Percentiles rank a stretch among this genome's conserved stretches.
phyloP scores from a whole-genome alignment of 176 grass and related monocot species.

The Calamus simplicifolius region DNA sequence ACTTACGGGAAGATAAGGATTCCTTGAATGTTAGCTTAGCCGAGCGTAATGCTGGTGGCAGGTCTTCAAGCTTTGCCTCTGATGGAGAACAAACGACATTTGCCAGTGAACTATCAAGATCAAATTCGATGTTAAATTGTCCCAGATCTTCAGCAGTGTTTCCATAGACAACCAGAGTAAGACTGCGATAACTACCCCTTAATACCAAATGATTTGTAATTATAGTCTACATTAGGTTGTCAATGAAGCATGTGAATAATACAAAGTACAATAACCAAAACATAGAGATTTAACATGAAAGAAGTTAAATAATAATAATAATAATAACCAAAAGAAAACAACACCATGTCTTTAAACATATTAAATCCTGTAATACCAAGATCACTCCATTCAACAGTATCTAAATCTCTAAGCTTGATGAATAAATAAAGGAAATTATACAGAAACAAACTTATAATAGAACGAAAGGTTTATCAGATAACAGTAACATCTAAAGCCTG shows the following conservation, averaged over 20 bases:
- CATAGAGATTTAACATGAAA: too few relatives aligned
- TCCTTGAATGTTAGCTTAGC: slow-evolving; percentile 66
- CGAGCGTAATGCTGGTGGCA: slow-evolving; percentile 68
- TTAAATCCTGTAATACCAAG: too few relatives aligned
- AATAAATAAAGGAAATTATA: too few relatives aligned
- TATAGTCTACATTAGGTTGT: slow-evolving; percentile 58
- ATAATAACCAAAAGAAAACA: neutral
- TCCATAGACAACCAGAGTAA: slow-evolving; percentile 92
- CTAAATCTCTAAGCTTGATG: too few relatives aligned
- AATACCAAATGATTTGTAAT: slow-evolving; percentile 91
- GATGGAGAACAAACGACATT: slow-evolving; percentile 89
- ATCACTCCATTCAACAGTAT: too few relatives aligned
- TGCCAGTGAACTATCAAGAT: slow-evolving; percentile 69
- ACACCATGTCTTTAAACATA: neutral
- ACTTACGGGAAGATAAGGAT: slow-evolving; percentile 58
- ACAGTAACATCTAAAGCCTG: too few relatives aligned
- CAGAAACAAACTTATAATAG: too few relatives aligned
- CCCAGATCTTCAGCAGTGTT: slow-evolving; percentile 98
- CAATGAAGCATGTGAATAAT: slow-evolving; percentile 18
- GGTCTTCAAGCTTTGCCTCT: slow-evolving; percentile 86
- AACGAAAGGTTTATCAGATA: too few relatives aligned
- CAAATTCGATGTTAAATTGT: slow-evolving; percentile 96
- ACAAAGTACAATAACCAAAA: too few relatives aligned
- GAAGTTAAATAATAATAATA: too few relatives aligned
- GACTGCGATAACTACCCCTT: slow-evolving; percentile 83